Base-by-base conservation (phyloP, 2,329 filamentous ascomycete species). In the Paecilomyces sp. region DNA sequence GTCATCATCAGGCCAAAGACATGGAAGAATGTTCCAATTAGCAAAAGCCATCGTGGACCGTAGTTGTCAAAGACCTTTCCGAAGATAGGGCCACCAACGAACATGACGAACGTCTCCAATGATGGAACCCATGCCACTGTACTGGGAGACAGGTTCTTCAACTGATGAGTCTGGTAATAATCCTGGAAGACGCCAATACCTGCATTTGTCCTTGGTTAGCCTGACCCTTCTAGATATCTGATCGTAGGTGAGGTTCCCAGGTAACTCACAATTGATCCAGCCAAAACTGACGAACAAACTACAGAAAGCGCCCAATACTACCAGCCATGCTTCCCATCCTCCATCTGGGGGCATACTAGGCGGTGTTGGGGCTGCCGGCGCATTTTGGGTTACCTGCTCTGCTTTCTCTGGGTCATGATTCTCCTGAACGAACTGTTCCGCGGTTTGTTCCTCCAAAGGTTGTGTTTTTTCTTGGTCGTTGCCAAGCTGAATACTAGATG, bases 1-100 rank as follows among this genome's bases (percentile, higher is more conserved):
- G 81, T 74, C 83, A 85, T 85, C 81, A 85, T 85, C 25, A 85
- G 71, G 3, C 82, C 82, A 58, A 85, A 82, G 57, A 85, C 80
- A 61, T 85, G 82, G 58, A 85, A 66, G 58, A 84, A 74, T 2
- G 78, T 79, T 22, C 83, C 83, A 31, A 74, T 67, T 0, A 82
- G 51, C 12, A 53, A 15, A 2, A 53, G 22, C 51, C 51, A 53
- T 25, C 51, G 51, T 3, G 59, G 59, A 15, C 59, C 59, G 51
- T 55, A 60, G 50, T 18, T 55, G 50, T 60, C 59, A 56, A 64
- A 66, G 18, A 65, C 24, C 62, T 61, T 60, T 18, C 65, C 65
- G 11, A 67, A 61, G 59, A 66, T 62, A 13, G 66, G 58, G 6
- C 65, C 65, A 15, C 63, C 63, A 7, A 59, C 41, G 47, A 66